Base-by-base conservation (phyloP, 1,284 basidiomycete species). In the Wallemia ichthyophaga region DNA sequence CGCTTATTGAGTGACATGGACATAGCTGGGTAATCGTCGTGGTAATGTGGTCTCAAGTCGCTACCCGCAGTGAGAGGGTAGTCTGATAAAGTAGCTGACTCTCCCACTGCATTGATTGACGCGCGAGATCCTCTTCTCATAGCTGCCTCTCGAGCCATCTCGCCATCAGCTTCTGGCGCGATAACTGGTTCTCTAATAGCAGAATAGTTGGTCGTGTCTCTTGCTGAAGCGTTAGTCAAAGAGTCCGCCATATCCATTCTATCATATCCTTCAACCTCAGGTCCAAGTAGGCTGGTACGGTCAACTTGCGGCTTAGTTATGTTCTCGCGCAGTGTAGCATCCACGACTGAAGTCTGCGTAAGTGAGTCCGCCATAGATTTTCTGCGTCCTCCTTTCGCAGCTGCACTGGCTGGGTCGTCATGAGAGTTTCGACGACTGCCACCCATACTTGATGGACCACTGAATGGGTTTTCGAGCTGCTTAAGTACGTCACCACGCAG, bases 381-480 rank as follows among this genome's bases (percentile, higher is more conserved):
- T 7, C 55, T 7, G 17, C 55, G 55, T 13, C 15, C 15, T 11
- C 55, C 55, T 7, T 25, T 56, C 17, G 9, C n/a, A n/a, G 24
- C 5, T 26, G 13, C 17, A 2, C 24, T 13, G 9, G 2, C 19
- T 56, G 15, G 19, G 11, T n/a, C n/a, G n/a, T n/a, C 19, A 17
- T 56, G 25, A 27, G 25, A 26, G 55, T 27, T 27, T 11, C 55
- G 55, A 17, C 55, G 24, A 24, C 55, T 56, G 17, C 55, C 55
- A 25, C 55, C 55, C 5, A 56, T 25, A 24, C 55, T 56, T 25
- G 55, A 21, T 27, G 55, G 55, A 5, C 55, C 55, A 27, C 55
- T 56, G 55, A 56, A 27, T 25, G 55, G 55, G 55, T 56, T 56
- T 24, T 56, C 55, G 55, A 56, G 55, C 25, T 56, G 24, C 15